Evolutionary conservation across 1,284 basidiomycete species (phyloP), one percentile per base, ranked within the genome.

Genomic region (Trichosporon sp.): DNA sequence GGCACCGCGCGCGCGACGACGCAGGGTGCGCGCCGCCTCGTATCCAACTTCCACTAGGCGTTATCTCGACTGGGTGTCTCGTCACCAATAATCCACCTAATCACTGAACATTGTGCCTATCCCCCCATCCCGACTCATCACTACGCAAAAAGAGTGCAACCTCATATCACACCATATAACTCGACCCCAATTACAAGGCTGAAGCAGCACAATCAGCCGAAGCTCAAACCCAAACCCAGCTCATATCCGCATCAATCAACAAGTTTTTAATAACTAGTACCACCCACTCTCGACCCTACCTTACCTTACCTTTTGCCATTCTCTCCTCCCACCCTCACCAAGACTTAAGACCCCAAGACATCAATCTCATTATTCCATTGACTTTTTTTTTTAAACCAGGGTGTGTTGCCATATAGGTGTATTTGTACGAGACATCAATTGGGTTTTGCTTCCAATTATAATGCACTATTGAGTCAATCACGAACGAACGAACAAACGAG

Each of bases 1-100:
- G 67, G 62, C 54, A 44, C 59, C 1, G 64, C 62, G 33, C 58
- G 66, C 32, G 54, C 31, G 11, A 54, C 49, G 4, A 54, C 49
- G 25, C 52, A 25, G 25, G 60, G 60, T n/a, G 49, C 49, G 11
- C 27, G 40, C 9, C n/a, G 44, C 2, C 19, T 59, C 40, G 52
- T 56, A 25, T 37, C 49, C 32, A 56, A 56, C 56, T 33, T 34
- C 56, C 31, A 56, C 14, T 32, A 32, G n/a, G n/a, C n/a, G n/a
- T n/a, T n/a, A n/a, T n/a, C n/a, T n/a, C n/a, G n/a, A n/a, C n/a
- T n/a, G n/a, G n/a, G n/a, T n/a, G n/a, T n/a, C n/a, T n/a, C n/a
- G n/a, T n/a, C n/a, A n/a, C n/a, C n/a, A n/a, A n/a, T n/a, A n/a
- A n/a, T n/a, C n/a, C n/a, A n/a, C n/a, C n/a, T n/a, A 19, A 27